Evolutionary conservation across 805 yeast genomes (phyloP), one percentile per base, ranked within the genome.

Genomic region (Ogataea henricii): DNA sequence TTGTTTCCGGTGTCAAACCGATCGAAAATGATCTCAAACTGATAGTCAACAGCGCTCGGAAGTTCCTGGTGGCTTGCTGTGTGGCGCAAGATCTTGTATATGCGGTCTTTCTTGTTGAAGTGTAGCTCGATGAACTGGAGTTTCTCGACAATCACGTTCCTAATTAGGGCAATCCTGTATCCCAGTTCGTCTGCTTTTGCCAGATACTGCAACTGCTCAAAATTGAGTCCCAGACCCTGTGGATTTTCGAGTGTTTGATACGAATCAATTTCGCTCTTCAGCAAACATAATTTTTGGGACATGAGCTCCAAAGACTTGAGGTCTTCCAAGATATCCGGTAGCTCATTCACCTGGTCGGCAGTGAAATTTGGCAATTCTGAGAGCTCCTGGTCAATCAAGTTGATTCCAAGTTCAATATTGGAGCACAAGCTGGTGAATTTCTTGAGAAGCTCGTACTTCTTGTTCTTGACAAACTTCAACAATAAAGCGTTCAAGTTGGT

Each of bases 21-120:
- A 9, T 74, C 58, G 51, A 78, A 77, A 13, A 74, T 69, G 4
- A 71, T 56, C 51, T 73, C 77, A 53, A 72, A 72, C 45, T 74
- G 77, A 37, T 69, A 74, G 17, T 69, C 27, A 16, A 49, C 47
- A 32, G 56, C 38, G 23, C 46, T 47, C 20, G 46, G 22, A 4
- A 50, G 34, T 3, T 44, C 51, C 2, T 20, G 16, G 3, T 21
- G 42, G 6, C 46, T 39, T 5, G 49, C 18, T 3, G 54, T 47
- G 3, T 49, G 26, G 21, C 41, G 44, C 43, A 59, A 38, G 3
- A 52, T 48, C 40, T 52, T 55, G 18, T 54, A 26, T 13, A 72
- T 46, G 14, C 36, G 44, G 39, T 58, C 56, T 21, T 58, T 54
- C 33, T 52, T 52, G 13, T 47, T 64, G 44, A 68, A 62, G 51